Evolutionary conservation across 495 filamentous ascomycete species (phyloP), one percentile per base, ranked within the genome.

Genomic region (Peziza echinospora): DNA sequence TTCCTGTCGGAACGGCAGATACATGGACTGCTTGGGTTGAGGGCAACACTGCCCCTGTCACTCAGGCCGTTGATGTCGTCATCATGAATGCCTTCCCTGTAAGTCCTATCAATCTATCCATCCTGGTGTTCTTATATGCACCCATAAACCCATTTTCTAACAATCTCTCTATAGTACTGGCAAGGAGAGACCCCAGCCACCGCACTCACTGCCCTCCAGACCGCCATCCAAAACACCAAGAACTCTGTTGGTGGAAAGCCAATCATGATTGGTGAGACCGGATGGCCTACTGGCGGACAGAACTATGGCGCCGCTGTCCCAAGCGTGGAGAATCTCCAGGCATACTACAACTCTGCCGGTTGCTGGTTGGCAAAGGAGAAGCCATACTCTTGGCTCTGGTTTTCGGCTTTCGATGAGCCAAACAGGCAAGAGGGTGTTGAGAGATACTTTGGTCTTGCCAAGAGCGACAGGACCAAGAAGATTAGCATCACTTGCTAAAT

Each of bases 251-350:
- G 65, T 19, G 71, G 68, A 49, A 87, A 84, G 71, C 66, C 71
- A 11, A 73, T 93, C 55, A 86, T 85, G 78, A 70, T 93, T 51
- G 93, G 84, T 21, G 85, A 93, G 71, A 91, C 84, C 22, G 86
- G 85, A 51, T 87, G 78, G 70, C 85, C 85, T 47, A 75, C 82
- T 21, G 73, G 64, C 49, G 85, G 84, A 24, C 58, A 65, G 26
- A 66, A 62, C 13, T 61, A 70, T 49, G 73, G 71, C 48, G 58
- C 72, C 28, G 83, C 78, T 45, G 64, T 78, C 6, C 70, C 86
- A 21, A 73, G 64, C 17, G 43, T 61, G 22, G 65, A 63, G n/a
- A 91, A 89, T 58, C 80, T 84, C 24, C 70, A 80, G 68, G 69
- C 60, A 22, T 93, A 75, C 66, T 93, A 82, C 81, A 69, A 81